Evolutionary conservation across 2,329 filamentous ascomycete genomes (phyloP), one percentile per base, ranked within the genome.

Genomic region (Penicillium sp.): DNA sequence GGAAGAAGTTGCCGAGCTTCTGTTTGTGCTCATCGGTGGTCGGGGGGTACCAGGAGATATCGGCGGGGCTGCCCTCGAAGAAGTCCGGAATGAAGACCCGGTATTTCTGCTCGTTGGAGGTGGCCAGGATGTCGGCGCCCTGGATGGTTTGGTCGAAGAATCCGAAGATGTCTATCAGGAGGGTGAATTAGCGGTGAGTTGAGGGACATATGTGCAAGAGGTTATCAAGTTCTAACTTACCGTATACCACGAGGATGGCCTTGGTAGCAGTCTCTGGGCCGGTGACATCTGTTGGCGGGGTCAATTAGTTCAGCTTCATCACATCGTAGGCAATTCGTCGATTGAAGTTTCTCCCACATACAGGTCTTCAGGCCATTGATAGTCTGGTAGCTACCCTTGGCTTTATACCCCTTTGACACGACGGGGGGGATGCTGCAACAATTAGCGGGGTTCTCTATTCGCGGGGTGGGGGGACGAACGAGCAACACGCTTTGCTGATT

Each of bases 31-130:
- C 84, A 36, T 84, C 76, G 57, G 75, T 85, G 67, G 84, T 77
- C 14, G 83, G 83, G 0, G 83, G 83, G 69, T 83, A 85, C 81
- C 82, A 85, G 48, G 75, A 77, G 64, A 86, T 83, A 62, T 83
- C 81, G 56, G 80, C 84, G 31, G 90, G 88, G 61, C 84, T 81
- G 71, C 90, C 92, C 56, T 89, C 83, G 79, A 96, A 96, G 82
- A 90, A 93, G 77, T 97, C 92, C 24, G 92, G 92, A 60, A 97
- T 92, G 76, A 92, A 92, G 63, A 96, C 90, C 64, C 86, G 87
- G 79, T 95, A 94, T 68, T 89, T 85, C 55, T 79, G 71, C 78
- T 83, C 74, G 81, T 87, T 79, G 29, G 79, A 76, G 62, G 76
- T 73, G 24, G 84, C 81, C 37, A 87, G 80, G 64, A 87, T 86